Evolutionary conservation across 306 rosid genomes (phyloP), one percentile per base, ranked within the genome.

Genomic region (Abrus pulchellus): DNA sequence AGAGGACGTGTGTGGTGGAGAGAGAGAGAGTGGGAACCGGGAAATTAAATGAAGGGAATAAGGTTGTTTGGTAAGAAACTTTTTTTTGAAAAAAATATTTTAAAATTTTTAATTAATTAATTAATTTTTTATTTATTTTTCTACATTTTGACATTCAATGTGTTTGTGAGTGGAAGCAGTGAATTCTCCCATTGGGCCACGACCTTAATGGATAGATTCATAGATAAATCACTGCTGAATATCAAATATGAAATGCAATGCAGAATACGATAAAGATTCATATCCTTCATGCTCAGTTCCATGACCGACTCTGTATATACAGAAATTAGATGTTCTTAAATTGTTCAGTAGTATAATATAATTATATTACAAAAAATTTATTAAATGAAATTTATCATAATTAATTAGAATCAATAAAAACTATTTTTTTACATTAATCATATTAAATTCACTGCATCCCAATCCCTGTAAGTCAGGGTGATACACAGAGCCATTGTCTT

Each of bases 121-220:
- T 40, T 40, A 40, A 40, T 43, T 52, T 4, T 12, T 12, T n/a
- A 2, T 62, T 12, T 38, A 6, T 13, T 52, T 40, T 28, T 48
- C 20, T 1, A 2, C 5, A 27, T 13, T 45, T 3, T 69, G 9
- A 9, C 49, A 36, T 53, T 20, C 30, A 2, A 36, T 4, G 6
- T 9, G 14, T 38, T 3, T 36, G 1, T 32, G 69, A 65, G 34
- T 60, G 60, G 61, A 43, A 8, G 12, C 5, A 59, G 2, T 47
- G 41, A 77, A 67, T 86, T 14, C 28, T 1, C 7, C 4, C 59
- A 75, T 88, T 87, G 90, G 89, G 38, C 92, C 97, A 93, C 90
- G 84, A 89, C 82, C 72, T 62, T n/a, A 38, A 78, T 38, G 83
- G 90, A 90, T 85, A 78, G 83, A 81, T 57, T 73, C 74, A 76